Evolutionary conservation across 225 moss, liverwort and hornwort genomes (phyloP), one percentile per base, ranked within the genome.

Genomic region (Bryum argenteum): DNA sequence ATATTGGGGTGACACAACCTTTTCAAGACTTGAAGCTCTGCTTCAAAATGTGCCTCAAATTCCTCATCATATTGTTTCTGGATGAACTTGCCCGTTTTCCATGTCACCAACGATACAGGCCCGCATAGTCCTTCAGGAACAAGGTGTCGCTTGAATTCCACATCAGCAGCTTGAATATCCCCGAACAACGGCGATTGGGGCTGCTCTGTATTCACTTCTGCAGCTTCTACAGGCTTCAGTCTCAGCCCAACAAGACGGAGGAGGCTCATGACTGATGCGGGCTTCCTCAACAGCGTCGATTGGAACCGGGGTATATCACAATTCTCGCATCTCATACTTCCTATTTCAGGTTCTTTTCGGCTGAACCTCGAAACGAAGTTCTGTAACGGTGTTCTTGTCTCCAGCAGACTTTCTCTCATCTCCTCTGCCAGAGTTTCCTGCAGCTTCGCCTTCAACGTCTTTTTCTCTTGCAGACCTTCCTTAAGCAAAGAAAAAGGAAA

Each of bases 1-100:
- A 80, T 65, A 40, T 80, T 58, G 17, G 80, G 65, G 54, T 80
- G 70, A 18, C 65, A 80, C 3, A 80, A 11, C 22, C 53, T 65
- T 39, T 42, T 10, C 58, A 70, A 2, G n/a, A 75, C 23, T 28
- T 23, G 15, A 59, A 74, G 48, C 75, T 80, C 80, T 10, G 1
- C 23, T 45, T 17, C 16, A 26, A 26, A 38, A 8, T 2, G 20
- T 37, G 22, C 3, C 21, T 38, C 3, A 6, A 5, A 33, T 11
- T 21, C 6, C 17, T 13, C 11, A 16, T n/a, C 45, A 21, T 8
- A 17, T 9, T 38, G 10, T 53, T 80, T 80, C 50, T 52, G 58
- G 22, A 69, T 42, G 48, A 75, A 75, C 56, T n/a, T 75, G 37
- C 75, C 70, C 16, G 39, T 50, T 51, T 65, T 63, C 79, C 74